Conservation (phyloP, 2,329 filamentous ascomycete genomes). For the Aspergillus bombycis region DNA sequence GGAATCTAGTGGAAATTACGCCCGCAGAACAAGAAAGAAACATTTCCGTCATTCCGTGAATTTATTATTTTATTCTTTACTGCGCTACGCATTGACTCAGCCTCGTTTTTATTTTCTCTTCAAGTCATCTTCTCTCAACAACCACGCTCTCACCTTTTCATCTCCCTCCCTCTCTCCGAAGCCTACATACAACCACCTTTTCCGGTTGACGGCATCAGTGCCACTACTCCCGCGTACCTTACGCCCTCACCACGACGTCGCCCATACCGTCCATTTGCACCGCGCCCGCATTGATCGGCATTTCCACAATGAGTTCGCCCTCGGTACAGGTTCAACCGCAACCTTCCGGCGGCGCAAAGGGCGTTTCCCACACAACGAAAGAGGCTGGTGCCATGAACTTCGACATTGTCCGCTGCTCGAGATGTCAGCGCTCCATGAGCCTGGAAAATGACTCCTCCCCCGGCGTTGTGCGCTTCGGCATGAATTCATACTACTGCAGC, state of each 20-base stretch:
- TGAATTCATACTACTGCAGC: constrained; percentile 54
- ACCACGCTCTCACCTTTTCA: not conserved
- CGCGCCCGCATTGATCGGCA: not conserved
- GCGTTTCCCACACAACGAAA: constrained; percentile 27
- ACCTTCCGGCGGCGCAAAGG: constrained; percentile 27
- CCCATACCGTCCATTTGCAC: not conserved
- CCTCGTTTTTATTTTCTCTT: constrained; percentile 5
- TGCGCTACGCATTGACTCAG: constrained; percentile 7
- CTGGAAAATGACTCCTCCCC: constrained; percentile 41
- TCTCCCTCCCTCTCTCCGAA: not conserved
- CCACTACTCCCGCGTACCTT: not conserved
- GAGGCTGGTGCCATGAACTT: constrained; percentile 31
- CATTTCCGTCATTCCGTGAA: constrained; percentile 6
- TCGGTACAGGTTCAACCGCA: constrained; percentile 38
- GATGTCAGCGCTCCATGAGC: constrained; percentile 52
- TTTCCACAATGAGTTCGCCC: constrained; percentile 41
- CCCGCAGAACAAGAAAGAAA: not conserved
- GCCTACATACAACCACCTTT: not conserved
- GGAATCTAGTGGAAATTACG: not conserved
- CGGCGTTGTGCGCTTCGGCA: constrained; percentile 49
- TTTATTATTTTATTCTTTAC: not conserved
- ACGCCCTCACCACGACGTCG: not conserved
- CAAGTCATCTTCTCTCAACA: not conserved
- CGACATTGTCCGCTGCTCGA: constrained; percentile 51
- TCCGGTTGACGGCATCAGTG: not conserved